These are phyloP conservation scores for Geranium incanum DNA, from an alignment of 441 rosid genomes.

Conservation along the genomic window DNA sequence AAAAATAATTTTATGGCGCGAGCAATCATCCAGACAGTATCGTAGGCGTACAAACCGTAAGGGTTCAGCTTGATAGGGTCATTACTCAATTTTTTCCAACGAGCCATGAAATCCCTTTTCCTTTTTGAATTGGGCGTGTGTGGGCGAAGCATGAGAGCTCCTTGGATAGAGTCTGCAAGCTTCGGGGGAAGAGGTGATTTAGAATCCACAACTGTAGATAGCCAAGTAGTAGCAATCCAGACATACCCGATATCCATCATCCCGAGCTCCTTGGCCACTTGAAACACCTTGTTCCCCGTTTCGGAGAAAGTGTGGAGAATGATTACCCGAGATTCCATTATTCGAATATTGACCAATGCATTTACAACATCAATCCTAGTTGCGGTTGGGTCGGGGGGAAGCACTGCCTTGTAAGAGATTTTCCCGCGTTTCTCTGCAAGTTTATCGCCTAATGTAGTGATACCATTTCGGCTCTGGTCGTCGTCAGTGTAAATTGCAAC, in stretches of 20 bases:
- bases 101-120: slow-evolving; percentile 47
- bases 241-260: slow-evolving; percentile 60
- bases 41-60: slow-evolving; percentile 71
- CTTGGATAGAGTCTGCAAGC: slow-evolving; percentile 45
- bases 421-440: slow-evolving; percentile 57
- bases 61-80: slow-evolving; percentile 46
- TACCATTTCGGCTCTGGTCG: slow-evolving; percentile 75
- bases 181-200: slow-evolving; percentile 41
- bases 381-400: slow-evolving; percentile 44
- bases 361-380: slow-evolving; percentile 50
- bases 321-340: slow-evolving; percentile 62
- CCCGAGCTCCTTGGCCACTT: slow-evolving; percentile 39
- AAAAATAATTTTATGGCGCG: slow-evolving; percentile 54
- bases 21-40: slow-evolving; percentile 82
- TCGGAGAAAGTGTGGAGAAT: slow-evolving; percentile 43
- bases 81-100: slow-evolving; percentile 71
- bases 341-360: slow-evolving; percentile 55
- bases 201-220: slow-evolving; percentile 58
- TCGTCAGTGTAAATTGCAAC: slow-evolving; percentile 70
- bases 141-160: slow-evolving; percentile 57
- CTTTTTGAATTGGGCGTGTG: slow-evolving; percentile 50
- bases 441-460: slow-evolving; percentile 61
- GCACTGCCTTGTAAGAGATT: slow-evolving; percentile 64
- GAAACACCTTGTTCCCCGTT: slow-evolving; percentile 49
- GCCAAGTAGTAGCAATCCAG: slow-evolving; percentile 80